phyloP scores from a whole-genome alignment of 1,284 basidiomycete genomes.

The Sphagnurus paluster region DNA sequence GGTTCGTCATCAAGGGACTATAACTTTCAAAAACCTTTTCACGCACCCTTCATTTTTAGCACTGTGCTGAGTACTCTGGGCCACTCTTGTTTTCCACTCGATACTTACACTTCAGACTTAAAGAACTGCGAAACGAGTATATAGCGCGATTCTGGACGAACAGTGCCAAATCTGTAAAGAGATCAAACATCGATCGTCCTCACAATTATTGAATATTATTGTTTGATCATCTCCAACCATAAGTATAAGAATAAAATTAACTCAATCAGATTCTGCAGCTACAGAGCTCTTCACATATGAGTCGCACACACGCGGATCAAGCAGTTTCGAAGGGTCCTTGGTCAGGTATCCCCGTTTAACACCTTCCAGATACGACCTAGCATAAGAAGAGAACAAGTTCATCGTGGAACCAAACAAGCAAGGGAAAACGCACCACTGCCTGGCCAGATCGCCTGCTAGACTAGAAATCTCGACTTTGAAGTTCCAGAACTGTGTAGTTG shows the following conservation, averaged over 20 bases:
- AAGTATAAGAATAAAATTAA: not conserved
- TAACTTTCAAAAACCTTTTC: no score
- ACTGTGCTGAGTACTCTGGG: no score
- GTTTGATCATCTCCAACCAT: not conserved
- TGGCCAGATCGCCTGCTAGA: slow-evolving; percentile 46
- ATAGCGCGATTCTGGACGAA: no score
- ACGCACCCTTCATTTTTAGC: no score
- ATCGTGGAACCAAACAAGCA: not conserved
- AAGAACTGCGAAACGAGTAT: no score
- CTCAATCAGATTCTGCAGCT: not conserved
- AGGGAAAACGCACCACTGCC: slow-evolving; percentile 52
- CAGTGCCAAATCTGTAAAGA: no score
- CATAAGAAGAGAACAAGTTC: not conserved
- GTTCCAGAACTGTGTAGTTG: slow-evolving; percentile 64
- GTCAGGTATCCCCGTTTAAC: slow-evolving; percentile 61
- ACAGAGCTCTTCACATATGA: slow-evolving; percentile 34
- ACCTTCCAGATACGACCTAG: slow-evolving; percentile 74
- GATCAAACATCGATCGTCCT: not conserved
- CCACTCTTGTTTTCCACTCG: no score
- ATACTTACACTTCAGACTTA: no score
- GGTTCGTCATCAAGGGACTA: no score
- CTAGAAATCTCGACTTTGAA: slow-evolving; percentile 67
- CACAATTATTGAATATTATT: not conserved
- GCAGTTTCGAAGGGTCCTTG: slow-evolving; percentile 52
- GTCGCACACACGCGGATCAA: slow-evolving; percentile 63